Base-by-base conservation (phyloP, 2,329 filamentous ascomycete genomes). In the Curvularia eragrostidis region DNA sequence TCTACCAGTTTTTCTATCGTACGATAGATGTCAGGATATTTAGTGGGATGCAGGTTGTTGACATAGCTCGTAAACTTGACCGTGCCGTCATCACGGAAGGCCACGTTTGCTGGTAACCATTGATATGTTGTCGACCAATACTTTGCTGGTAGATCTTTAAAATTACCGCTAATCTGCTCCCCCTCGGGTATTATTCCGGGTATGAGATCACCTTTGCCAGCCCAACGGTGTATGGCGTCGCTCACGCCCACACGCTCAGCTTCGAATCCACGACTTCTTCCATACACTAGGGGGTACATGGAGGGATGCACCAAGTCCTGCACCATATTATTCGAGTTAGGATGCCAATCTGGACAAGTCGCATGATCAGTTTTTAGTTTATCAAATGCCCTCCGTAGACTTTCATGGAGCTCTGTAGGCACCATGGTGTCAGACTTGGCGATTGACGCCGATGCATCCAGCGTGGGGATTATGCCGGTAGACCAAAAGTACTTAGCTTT, bases 261-360 rank as follows among this genome's bases (percentile, higher is more conserved):
- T 32, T 52, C 28, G 21, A 86, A 63, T 3, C 79, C 77, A 3
- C 77, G 77, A 2, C 80, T 81, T 13, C 73, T 72, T 0, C 83
- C 84, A 62, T 85, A 87, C 1, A 85, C 69, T 0, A 90, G 71
- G 0, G 87, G 86, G 62, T 82, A 90, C 6, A 90, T 76, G 0
- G 86, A 89, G 1, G 87, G 87, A 62, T 90, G 83, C 5, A 90
- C 81, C 1, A 90, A 75, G 66, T 90, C 83, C 0, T 87, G 80
- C 1, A 90, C 86, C 58, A 81, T 82, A 0, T 77, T 72, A 30
- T 85, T 76, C 0, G 83, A 86, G 2, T 81, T 78, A 0, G 87
- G 87, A 70, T 89, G 85, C 81, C 83, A 90, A 6, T 83, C 81
- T 0, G 83, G 81, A 13, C 49, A 52, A 3, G 39, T 8, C 13